Conservation (phyloP, 1,284 basidiomycete genomes). For the Papiliotrema laurentii region DNA sequence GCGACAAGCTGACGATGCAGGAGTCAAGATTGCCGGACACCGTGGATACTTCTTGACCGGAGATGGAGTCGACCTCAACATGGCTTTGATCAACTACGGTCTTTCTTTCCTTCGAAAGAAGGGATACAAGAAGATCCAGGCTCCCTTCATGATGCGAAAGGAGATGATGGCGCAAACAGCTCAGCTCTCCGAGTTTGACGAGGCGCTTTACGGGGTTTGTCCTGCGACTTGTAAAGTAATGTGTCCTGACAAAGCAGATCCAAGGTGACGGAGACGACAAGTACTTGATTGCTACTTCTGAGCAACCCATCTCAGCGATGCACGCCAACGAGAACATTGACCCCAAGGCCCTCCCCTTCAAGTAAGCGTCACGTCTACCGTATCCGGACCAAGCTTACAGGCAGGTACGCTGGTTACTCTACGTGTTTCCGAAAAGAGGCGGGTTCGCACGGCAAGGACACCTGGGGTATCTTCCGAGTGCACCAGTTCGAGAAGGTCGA, state of each 20-base stretch:
- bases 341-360: slow-evolving; percentile 81
- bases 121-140: slow-evolving; percentile 90
- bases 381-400: neutral
- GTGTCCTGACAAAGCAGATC: slow-evolving; percentile 54
- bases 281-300: slow-evolving; percentile 97
- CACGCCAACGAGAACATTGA: slow-evolving; percentile 98
- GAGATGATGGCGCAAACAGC: slow-evolving; percentile 96
- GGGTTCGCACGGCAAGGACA: slow-evolving; percentile 92
- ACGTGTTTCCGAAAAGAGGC: slow-evolving; percentile 99
- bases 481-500: slow-evolving; percentile 99
- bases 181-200: slow-evolving; percentile 96
- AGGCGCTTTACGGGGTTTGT: slow-evolving; percentile 89
- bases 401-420: slow-evolving; percentile 59
- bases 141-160: slow-evolving; percentile 98
- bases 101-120: slow-evolving; percentile 83
- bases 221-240: neutral
- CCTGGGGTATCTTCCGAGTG: slow-evolving; percentile 99
- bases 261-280: slow-evolving; percentile 86
- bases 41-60: slow-evolving; percentile 93
- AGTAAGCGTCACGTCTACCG: slow-evolving; percentile 52
- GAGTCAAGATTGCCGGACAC: slow-evolving; percentile 89
- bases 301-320: slow-evolving; percentile 94
- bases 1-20: slow-evolving; percentile 47
- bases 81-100: slow-evolving; percentile 91
- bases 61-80: slow-evolving; percentile 95